phyloP scores from a whole-genome alignment of 257 asterid species.

The Orobanche coerulescens region DNA sequence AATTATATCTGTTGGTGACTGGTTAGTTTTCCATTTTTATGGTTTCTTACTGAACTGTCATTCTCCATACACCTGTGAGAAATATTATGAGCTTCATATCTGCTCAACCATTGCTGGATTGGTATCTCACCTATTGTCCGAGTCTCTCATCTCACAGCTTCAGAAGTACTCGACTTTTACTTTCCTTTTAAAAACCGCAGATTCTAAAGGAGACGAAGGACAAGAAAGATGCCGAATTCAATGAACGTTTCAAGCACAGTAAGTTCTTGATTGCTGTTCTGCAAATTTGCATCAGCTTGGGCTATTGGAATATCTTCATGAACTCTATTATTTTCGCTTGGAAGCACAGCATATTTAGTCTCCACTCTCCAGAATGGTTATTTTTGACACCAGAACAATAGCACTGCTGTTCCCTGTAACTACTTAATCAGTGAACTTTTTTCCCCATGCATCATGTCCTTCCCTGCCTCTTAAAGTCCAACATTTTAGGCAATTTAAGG shows the following conservation, averaged over 20 bases:
- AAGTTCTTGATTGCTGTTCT: constrained; percentile 24
- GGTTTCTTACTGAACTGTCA: no score
- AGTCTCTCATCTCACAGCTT: no score
- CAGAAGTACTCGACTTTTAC: no score
- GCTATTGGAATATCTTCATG: neutral
- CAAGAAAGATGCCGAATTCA: constrained; percentile 88
- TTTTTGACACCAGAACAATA: constrained; percentile 9
- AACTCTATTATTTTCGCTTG: neutral
- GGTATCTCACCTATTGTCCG: no score
- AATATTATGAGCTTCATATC: no score
- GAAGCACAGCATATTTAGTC: neutral
- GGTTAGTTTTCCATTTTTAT: no score
- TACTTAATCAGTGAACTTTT: neutral
- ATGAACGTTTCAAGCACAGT: constrained; percentile 94
- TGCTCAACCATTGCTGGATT: no score
- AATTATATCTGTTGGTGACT: no score
- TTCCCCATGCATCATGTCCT: neutral
- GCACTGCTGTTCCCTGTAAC: neutral
- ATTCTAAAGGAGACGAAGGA: constrained; percentile 84
- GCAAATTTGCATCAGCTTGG: neutral
- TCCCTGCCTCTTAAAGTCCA: constrained; percentile 6
- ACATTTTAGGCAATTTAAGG: neutral
- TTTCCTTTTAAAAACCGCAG: constrained; percentile 29
- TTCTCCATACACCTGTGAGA: no score
- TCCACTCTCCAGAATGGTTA: neutral